Evolutionary conservation across 2,329 filamentous ascomycete genomes (phyloP), one percentile per base, ranked within the genome.

Genomic region (Cordyceps javanica): DNA sequence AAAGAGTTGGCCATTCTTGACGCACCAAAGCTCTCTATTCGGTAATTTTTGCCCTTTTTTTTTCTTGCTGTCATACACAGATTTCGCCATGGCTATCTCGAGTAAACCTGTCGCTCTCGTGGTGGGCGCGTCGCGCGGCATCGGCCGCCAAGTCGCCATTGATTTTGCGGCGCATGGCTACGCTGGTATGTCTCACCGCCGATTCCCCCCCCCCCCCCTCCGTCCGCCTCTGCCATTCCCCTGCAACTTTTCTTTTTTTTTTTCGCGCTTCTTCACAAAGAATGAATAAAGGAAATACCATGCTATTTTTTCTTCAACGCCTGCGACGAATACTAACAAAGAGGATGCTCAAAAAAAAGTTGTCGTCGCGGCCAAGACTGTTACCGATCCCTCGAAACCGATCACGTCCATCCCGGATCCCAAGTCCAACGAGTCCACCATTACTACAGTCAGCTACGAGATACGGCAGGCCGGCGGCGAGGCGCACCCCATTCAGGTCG

Each of bases 71-170:
- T n/a, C n/a, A n/a, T n/a, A n/a, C n/a, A n/a, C 30, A 32, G 2
- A 38, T 19, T 11, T 60, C 38, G 36, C 9, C 48, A 66, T 66
- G 64, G 26, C 49, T 25, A 61, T 25, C 39, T 60, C 13, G 1
- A 50, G 19, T n/a, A 70, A 76, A 57, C 76, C 77, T 61, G 87
- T 91, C 7, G 88, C 87, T 21, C 77, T 92, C 21, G 76, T 93
- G 5, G 79, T 92, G 21, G 89, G 89, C 39, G 89, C 88, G 2
- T 92, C 89, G 0, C 77, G 90, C 60, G 90, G 90, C 38, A 93
- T 95, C 62, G 90, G 90, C 46, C 78, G 89, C 41, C 90, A 94
- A 69, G 77, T 94, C 39, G 89, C 90, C 57, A 80, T 95, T 64
- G 88, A 91, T 67, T 77, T 95, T 3, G 87, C 89, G 8, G 82